Percentiles rank a stretch among this genome's conserved stretches.
Conservation (phyloP, 352 stramenopile species). For the Saprolegnia diclina region DNA sequence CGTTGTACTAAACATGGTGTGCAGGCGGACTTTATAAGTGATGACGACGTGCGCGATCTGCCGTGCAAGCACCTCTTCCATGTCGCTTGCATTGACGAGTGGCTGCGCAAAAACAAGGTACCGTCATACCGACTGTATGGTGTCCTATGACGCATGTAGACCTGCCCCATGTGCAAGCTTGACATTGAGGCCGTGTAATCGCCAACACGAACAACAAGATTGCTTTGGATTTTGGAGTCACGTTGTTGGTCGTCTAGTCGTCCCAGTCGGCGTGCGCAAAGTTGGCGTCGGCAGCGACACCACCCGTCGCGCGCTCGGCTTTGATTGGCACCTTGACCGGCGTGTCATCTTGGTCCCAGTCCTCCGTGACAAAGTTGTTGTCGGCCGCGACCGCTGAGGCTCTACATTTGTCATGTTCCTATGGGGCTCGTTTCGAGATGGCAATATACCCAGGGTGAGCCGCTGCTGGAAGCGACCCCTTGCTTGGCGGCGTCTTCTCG, state of each 20-base stretch:
- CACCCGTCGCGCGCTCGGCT: conserved; percentile 21
- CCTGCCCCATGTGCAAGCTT: conserved; percentile 26
- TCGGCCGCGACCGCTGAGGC: conserved; percentile 34
- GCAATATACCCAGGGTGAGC: too few species aligned
- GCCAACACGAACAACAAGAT: not conserved
- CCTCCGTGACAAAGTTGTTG: conserved; percentile 76
- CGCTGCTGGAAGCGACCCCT: conserved; percentile 9
- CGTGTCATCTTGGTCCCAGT: conserved; percentile 61
- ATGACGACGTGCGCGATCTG: conserved; percentile 16
- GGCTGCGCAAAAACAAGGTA: conserved; percentile 25
- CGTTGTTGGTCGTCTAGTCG: not conserved
- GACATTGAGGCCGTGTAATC: conserved; percentile 17
- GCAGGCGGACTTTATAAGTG: conserved; percentile 9
- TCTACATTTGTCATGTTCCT: too few species aligned
- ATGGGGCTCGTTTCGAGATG: not conserved
- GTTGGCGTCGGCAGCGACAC: conserved; percentile 56
- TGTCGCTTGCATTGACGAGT: conserved; percentile 22
- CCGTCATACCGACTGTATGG: not conserved
- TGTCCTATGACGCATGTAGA: not conserved
- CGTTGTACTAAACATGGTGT: too few species aligned
- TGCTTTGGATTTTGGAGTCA: not conserved
- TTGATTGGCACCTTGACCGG: not conserved
- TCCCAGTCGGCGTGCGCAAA: conserved; percentile 69
- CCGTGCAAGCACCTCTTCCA: conserved; percentile 23
- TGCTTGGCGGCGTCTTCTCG: conserved; percentile 29